Evolutionary conservation across 306 rosid genomes (phyloP), one percentile per base, ranked within the genome.

Genomic region (Mimosa bimucronata): DNA sequence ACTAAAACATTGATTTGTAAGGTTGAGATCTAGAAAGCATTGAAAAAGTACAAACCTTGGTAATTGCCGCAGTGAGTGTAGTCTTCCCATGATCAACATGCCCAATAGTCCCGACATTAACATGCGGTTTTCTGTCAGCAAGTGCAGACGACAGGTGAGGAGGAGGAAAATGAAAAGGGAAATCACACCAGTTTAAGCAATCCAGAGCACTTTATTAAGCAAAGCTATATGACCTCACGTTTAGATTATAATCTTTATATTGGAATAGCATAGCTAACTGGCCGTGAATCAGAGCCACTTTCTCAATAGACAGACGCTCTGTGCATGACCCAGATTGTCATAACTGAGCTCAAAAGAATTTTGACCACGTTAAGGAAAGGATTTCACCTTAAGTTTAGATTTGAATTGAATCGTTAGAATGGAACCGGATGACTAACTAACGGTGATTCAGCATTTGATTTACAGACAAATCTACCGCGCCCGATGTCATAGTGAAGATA

Each of bases 81-180:
- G 97, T 96, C 87, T 96, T 96, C 45, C 98, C 99, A 77, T 96
- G 98, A 86, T 93, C 99, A 2, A 93, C 99, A 41, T 96, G 99
- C 0, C 98, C 98, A 72, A 96, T 69, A 48, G 99, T 96, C 73
- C 97, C 98, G 75, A 96, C 94, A 46, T 96, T 96, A 46, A 96
- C 94, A 74, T 93, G 99, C 23, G 99, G 98, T 75, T 96, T 93
- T 80, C 98, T 91, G 90, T 73, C 40, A 76, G 55, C 23, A 70
- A 13, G 23, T 9, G 40, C 15, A 83, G 37, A 12, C 52, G 15
- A 41, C 18, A 8, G 18, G 46, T 42, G 52, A 41, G 53, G 23
- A 21, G 55, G 28, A 42, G 9, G 74, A 25, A 69, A 40, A 29
- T 18, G 21, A 7, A 61, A 78, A 52, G n/a, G 53, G 75, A 81